Percentiles rank a stretch among this genome's conserved stretches.
phyloP scores from a whole-genome alignment of 768 basidiomycete species.

The Lyophyllum atratum region DNA sequence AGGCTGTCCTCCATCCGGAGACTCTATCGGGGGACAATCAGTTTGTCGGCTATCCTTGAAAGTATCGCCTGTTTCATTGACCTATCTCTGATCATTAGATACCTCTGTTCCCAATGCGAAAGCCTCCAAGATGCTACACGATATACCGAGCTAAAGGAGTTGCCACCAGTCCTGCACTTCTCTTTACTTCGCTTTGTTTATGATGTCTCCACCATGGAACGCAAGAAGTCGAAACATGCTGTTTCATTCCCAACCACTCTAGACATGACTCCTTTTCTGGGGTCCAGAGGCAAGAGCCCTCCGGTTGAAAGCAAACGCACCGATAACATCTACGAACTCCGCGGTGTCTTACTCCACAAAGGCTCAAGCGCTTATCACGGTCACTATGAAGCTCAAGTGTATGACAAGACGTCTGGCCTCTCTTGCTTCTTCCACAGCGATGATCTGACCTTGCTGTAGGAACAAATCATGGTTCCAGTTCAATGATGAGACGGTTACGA shows the following conservation, averaged over 20 bases:
- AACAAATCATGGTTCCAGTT: conserved; percentile 84
- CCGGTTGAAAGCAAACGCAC: conserved; percentile 8
- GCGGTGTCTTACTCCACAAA: conserved; percentile 86
- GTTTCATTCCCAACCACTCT: conserved; percentile 77
- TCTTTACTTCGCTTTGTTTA: conserved; percentile 94
- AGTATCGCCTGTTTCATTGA: background rate
- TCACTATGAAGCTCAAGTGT: conserved; percentile 86
- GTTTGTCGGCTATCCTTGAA: conserved; percentile 38
- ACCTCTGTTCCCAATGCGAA: conserved; percentile 77
- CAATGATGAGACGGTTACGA: conserved; percentile 85
- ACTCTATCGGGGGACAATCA: conserved; percentile 80
- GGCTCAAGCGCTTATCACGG: conserved; percentile 92
- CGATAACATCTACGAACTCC: conserved; percentile 70
- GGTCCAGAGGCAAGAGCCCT: conserved; percentile 25
- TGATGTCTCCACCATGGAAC: conserved; percentile 72
- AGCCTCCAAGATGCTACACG: conserved; percentile 78
- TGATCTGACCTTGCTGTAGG: conserved; percentile 36
- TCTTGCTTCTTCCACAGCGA: background rate
- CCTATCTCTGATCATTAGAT: conserved; percentile 45
- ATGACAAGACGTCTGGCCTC: conserved; percentile 61
- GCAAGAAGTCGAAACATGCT: conserved; percentile 84
- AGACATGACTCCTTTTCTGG: conserved; percentile 72
- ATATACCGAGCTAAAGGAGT: conserved; percentile 62
- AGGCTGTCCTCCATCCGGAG: conserved; percentile 68
- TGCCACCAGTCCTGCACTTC: conserved; percentile 91